Evolutionary conservation across 2,329 filamentous ascomycete species (phyloP).

Genomic region (Scytalidium sp.): DNA sequence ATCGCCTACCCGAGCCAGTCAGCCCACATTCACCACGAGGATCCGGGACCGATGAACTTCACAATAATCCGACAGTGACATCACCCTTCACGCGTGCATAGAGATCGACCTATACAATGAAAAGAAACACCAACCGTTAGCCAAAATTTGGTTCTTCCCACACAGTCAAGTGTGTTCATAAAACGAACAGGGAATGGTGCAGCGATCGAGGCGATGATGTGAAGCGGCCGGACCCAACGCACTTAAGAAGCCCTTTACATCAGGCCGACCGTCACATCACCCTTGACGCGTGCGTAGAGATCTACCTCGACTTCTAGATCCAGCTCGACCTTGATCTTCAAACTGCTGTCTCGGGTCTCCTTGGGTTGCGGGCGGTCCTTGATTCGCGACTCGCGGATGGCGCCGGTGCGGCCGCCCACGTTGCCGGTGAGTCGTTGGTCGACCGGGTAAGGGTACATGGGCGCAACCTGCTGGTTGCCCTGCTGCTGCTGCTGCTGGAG

Average conservation of each 20-base stretch:
- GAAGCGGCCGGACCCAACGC: not conserved
- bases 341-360: conserved; percentile 32
- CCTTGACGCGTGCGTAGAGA: conserved; percentile 33
- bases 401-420: conserved; percentile 24
- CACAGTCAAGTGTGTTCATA: not conserved
- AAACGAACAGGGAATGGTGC: not conserved
- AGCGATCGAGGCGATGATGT: not conserved
- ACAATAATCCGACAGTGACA: conserved; percentile 36
- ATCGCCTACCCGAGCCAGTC: too few species aligned
- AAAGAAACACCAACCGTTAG: conserved; percentile 8
- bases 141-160: too few species aligned
- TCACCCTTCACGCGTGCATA: conserved; percentile 30
- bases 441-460: conserved; percentile 7
- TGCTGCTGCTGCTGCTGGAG: conserved; percentile 26
- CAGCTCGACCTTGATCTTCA: conserved; percentile 40
- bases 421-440: conserved; percentile 20
- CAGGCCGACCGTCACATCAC: conserved; percentile 19
- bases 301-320: conserved; percentile 37
- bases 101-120: conserved; percentile 24
- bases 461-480: conserved; percentile 13
- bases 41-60: conserved; percentile 4
- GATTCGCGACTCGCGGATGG: conserved; percentile 33
- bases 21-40: too few species aligned
- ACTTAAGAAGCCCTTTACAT: conserved; percentile 15
- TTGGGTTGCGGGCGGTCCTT: conserved; percentile 32